A percentile compares a stretch with the other conserved stretches of the same genome.
Evolutionary conservation across 495 filamentous ascomycete genomes (phyloP).

Genomic region (Tuber calosporum): DNA sequence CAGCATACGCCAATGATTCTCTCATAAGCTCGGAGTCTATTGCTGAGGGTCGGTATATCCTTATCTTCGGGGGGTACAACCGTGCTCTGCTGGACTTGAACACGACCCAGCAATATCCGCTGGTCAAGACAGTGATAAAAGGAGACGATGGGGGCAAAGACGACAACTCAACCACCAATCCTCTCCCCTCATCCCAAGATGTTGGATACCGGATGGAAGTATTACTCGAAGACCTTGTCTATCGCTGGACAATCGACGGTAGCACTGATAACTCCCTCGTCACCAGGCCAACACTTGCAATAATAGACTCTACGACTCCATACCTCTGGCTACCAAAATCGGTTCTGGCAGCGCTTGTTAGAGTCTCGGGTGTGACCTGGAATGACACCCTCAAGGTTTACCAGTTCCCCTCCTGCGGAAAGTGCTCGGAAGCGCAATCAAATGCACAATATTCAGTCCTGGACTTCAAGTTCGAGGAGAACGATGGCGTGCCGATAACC

Average conservation of each 20-base stretch:
- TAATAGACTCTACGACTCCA: constrained; percentile 37
- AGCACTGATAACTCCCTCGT: constrained; percentile 33
- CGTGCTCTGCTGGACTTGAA: constrained; percentile 25
- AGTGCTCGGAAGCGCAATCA: constrained; percentile 21
- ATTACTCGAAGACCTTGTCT: constrained; percentile 31
- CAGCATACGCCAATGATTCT: constrained; percentile 14
- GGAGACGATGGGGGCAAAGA: background rate
- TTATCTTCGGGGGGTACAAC: constrained; percentile 35
- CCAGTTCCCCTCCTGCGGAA: constrained; percentile 45
- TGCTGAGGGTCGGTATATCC: constrained; percentile 14
- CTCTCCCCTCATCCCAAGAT: constrained; percentile 14
- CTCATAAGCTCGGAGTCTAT: background rate
- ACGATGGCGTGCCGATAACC: constrained; percentile 21
- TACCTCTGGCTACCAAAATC: constrained; percentile 38
- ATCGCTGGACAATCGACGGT: constrained; percentile 33
- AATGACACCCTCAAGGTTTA: constrained; percentile 54
- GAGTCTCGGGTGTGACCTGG: constrained; percentile 58
- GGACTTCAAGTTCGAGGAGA: constrained; percentile 26
- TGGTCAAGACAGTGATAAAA: constrained; percentile 13
- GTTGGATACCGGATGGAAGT: constrained; percentile 29
- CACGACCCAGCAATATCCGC: constrained; percentile 32
- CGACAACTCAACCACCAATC: background rate
- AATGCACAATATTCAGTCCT: constrained; percentile 9
- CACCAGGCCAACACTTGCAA: constrained; percentile 13
- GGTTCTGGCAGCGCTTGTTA: constrained; percentile 10